phyloP scores from a whole-genome alignment of 352 stramenopile species.

The Phytophthora ramorum region DNA sequence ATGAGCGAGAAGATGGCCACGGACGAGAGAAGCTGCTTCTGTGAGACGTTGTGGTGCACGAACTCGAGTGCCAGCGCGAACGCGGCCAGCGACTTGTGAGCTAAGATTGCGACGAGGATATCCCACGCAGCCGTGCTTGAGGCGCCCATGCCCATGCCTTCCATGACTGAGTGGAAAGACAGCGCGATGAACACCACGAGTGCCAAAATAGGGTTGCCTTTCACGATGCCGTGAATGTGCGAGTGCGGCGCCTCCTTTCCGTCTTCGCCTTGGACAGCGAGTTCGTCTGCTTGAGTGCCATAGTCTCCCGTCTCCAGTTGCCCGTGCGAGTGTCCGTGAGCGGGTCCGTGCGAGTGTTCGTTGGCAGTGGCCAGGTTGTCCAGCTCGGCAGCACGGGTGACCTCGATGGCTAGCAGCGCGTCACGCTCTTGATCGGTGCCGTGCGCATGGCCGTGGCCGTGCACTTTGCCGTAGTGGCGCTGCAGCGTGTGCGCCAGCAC shows the following conservation, averaged over 20 bases:
- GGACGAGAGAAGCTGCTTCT: slow-evolving; percentile 47
- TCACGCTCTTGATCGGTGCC: slow-evolving; percentile 33
- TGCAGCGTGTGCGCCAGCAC: slow-evolving; percentile 72
- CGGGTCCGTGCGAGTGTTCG: slow-evolving; percentile 19
- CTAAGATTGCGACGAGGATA: slow-evolving; percentile 81
- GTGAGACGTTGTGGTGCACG: slow-evolving; percentile 61
- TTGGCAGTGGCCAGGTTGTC: slow-evolving; percentile 12
- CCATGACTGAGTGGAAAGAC: slow-evolving; percentile 89
- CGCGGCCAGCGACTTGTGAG: slow-evolving; percentile 82
- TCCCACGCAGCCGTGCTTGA: slow-evolving; percentile 68
- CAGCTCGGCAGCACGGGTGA: slow-evolving; percentile 20
- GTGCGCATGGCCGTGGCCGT: slow-evolving; percentile 22
- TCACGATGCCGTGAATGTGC: slow-evolving; percentile 71
- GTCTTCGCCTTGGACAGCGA: slow-evolving; percentile 2
- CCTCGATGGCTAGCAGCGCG: slow-evolving; percentile 27
- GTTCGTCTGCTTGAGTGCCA: slow-evolving; percentile 31
- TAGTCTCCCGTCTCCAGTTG: slow-evolving; percentile 34
- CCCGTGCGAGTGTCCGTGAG: slow-evolving; percentile 6
- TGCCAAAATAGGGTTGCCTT: slow-evolving; percentile 65
- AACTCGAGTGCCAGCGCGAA: slow-evolving; percentile 81
- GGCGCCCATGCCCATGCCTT: slow-evolving; percentile 84
- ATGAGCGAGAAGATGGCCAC: slow-evolving; percentile 77
- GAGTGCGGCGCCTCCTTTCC: slow-evolving; percentile 46
- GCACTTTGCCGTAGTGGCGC: slow-evolving; percentile 41
- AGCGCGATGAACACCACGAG: slow-evolving; percentile 82